phyloP scores from a whole-genome alignment of 768 basidiomycete genomes.

The Neoboletus subvelutipes region DNA sequence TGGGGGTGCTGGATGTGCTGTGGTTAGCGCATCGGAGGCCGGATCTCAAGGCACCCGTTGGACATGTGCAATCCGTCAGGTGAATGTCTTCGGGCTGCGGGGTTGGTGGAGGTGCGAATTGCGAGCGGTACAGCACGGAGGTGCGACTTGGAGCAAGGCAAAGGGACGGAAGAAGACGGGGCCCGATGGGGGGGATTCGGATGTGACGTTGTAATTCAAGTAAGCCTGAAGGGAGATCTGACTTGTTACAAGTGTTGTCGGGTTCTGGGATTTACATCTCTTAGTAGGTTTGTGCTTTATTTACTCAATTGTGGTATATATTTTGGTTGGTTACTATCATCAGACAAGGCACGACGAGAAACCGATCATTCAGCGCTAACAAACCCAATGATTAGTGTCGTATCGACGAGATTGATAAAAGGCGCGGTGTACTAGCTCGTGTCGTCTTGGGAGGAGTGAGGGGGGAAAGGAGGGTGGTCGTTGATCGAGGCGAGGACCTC shows the following conservation, averaged over 20 bases:
- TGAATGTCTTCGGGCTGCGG: not conserved
- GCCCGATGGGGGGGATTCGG: not conserved
- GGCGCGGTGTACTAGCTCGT: too few species aligned
- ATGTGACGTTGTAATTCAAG: not conserved
- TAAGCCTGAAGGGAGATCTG: not conserved
- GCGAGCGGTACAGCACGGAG: not conserved
- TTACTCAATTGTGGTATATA: too few species aligned
- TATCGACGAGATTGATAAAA: too few species aligned
- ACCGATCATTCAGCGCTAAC: too few species aligned
- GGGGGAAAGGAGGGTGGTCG: too few species aligned
- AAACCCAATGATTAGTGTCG: too few species aligned
- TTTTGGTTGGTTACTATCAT: too few species aligned
- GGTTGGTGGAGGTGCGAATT: not conserved
- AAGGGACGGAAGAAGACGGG: not conserved
- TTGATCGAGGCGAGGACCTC: too few species aligned
- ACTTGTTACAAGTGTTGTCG: not conserved
- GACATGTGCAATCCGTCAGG: not conserved
- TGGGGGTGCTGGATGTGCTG: not conserved
- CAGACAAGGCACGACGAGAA: not conserved
- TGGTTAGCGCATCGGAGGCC: not conserved
- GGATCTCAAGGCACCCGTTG: not conserved
- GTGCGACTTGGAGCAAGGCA: not conserved
- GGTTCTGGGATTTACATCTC: not conserved
- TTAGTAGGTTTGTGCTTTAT: too few species aligned
- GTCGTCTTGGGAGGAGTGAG: too few species aligned